A percentile compares a stretch with the other conserved stretches of the same genome.
Evolutionary conservation across 169 alveolate genomes (phyloP).

Genomic region (Plasmodium fragile): DNA sequence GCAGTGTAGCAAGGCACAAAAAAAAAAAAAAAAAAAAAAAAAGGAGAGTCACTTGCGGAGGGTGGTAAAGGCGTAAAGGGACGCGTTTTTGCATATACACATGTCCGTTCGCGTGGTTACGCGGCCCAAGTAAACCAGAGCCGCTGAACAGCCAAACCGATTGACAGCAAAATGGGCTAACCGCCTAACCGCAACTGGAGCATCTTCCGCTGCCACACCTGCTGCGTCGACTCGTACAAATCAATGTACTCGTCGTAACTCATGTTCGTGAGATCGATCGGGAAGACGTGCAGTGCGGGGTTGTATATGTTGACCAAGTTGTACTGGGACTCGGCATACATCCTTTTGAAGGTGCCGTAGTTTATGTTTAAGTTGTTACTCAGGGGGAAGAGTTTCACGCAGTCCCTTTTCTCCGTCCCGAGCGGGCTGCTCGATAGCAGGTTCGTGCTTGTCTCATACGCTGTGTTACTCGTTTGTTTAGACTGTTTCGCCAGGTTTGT

Average conservation of each 20-base stretch:
- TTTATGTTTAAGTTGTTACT: slow-evolving; percentile 27
- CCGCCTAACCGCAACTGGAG: slow-evolving; percentile 4
- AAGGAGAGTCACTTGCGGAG: not conserved
- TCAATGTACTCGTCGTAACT: slow-evolving; percentile 83
- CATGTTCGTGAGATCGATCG: slow-evolving; percentile 85
- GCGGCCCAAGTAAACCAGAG: not conserved
- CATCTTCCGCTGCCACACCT: slow-evolving; percentile 57
- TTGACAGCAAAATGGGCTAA: not conserved
- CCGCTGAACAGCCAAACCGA: not conserved
- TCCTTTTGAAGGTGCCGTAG: slow-evolving; percentile 33
- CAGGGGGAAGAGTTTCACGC: slow-evolving; percentile 24
- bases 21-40: not conserved
- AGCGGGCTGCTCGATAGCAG: not conserved
- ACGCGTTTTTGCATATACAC: not conserved
- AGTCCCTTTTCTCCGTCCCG: slow-evolving; percentile 20
- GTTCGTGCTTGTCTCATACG: not conserved
- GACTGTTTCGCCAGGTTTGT: not conserved
- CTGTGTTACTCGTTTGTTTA: not conserved
- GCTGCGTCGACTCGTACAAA: slow-evolving; percentile 78
- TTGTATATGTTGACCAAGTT: slow-evolving; percentile 80
- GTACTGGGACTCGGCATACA: slow-evolving; percentile 59
- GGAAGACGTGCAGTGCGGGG: slow-evolving; percentile 84
- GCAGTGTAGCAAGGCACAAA: not conserved
- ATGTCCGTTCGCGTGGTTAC: not conserved
- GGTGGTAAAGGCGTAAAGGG: not conserved